These are phyloP conservation scores for Colletotrichum tanaceti DNA, from an alignment of 2,329 filamentous ascomycete genomes.

Conservation along the genomic window DNA sequence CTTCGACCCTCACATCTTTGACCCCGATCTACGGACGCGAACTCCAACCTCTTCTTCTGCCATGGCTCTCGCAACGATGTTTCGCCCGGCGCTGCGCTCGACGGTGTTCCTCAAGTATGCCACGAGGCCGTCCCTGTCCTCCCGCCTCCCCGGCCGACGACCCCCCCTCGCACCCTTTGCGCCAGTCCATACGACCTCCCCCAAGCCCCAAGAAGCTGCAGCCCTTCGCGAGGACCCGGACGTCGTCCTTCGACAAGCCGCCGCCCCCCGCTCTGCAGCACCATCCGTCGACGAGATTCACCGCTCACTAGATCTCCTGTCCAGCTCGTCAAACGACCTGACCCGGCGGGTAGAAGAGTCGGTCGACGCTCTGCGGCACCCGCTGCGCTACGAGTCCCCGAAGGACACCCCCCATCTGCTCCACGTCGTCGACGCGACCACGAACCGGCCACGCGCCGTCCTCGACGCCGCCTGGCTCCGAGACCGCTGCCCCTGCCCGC, in stretches of 20 bases:
- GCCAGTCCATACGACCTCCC: slow-evolving; percentile 27
- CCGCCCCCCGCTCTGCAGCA: background rate
- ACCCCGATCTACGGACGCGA: background rate
- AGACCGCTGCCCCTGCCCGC: slow-evolving; percentile 64
- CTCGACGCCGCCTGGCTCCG: slow-evolving; percentile 54
- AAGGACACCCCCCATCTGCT: background rate
- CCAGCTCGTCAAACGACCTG: background rate
- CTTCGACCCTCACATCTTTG: too few species aligned
- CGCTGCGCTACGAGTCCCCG: background rate
- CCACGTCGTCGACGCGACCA: background rate
- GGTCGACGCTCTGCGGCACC: background rate
- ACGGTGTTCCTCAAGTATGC: slow-evolving; percentile 1
- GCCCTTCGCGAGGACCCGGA: background rate
- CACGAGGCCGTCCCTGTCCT: background rate
- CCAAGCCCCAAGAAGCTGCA: slow-evolving; percentile 17
- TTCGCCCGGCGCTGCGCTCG: slow-evolving; percentile 12
- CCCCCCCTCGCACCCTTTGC: background rate
- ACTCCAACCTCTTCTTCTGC: background rate
- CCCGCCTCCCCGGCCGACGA: background rate
- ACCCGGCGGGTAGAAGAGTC: background rate
- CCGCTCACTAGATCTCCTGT: background rate
- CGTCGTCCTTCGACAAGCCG: background rate
- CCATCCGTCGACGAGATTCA: background rate
- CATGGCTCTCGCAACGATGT: slow-evolving; percentile 13
- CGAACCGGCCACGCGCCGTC: background rate